These are phyloP conservation scores for Drechslera avenae DNA, from an alignment of 2,329 filamentous ascomycete species.

Conservation along the genomic window DNA sequence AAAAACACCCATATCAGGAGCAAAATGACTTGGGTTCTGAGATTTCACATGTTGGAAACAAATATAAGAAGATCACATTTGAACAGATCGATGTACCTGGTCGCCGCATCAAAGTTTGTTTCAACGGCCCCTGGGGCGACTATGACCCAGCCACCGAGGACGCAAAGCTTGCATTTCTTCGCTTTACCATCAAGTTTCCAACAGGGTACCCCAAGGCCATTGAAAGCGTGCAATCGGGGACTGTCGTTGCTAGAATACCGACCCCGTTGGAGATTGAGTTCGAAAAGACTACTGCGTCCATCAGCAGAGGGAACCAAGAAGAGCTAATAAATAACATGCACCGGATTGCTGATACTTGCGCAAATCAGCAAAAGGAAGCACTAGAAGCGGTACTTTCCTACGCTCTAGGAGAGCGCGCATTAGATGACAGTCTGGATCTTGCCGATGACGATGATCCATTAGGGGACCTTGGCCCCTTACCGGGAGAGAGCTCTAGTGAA, in stretches of 20 bases:
- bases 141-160: slow-evolving; percentile 34
- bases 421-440: slow-evolving; percentile 61
- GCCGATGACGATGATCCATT: slow-evolving; percentile 61
- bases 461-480: slow-evolving; percentile 40
- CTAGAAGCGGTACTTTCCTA: slow-evolving; percentile 67
- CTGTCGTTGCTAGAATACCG: slow-evolving; percentile 40
- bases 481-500: slow-evolving; percentile 79
- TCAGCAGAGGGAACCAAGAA: slow-evolving; percentile 58
- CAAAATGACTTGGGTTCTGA: slow-evolving; percentile 59
- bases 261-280: slow-evolving; percentile 58
- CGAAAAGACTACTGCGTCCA: slow-evolving; percentile 61
- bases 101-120: slow-evolving; percentile 60
- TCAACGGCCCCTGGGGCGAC: slow-evolving; percentile 65
- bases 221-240: slow-evolving; percentile 33
- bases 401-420: slow-evolving; percentile 62
- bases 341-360: slow-evolving; percentile 61
- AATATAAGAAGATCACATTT: slow-evolving; percentile 65
- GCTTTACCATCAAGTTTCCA: slow-evolving; percentile 64
- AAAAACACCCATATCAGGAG: slow-evolving; percentile 52
- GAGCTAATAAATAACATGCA: slow-evolving; percentile 57
- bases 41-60: slow-evolving; percentile 65
- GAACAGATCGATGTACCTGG: slow-evolving; percentile 63
- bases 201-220: slow-evolving; percentile 60
- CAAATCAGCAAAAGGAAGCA: slow-evolving; percentile 59
- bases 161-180: slow-evolving; percentile 58